Conservation (phyloP, 192 early-diverging fungal genomes). For the Obelidium mucronatum region DNA sequence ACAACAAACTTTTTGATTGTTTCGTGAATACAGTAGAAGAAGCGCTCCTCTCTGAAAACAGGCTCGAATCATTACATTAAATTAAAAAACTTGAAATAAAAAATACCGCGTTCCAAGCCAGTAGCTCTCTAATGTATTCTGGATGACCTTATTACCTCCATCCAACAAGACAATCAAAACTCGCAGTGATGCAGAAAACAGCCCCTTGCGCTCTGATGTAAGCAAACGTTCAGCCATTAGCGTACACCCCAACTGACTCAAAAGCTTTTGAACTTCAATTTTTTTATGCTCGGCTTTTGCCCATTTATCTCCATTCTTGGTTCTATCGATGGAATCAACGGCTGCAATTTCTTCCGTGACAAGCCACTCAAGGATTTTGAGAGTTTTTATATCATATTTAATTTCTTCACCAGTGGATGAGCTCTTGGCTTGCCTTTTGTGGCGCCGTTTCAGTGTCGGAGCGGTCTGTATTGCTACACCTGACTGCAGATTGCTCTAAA, state of each 20-base stretch:
- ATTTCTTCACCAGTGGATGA: not conserved
- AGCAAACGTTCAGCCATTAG: conserved; percentile 46
- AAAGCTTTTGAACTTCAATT: conserved; percentile 26
- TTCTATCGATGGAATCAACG: conserved; percentile 23
- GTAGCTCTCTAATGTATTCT: conserved; percentile 37
- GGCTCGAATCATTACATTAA: not conserved
- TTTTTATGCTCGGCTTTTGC: conserved; percentile 23
- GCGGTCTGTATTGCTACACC: conserved; percentile 5
- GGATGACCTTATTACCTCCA: conserved; percentile 45
- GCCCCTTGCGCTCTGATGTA: conserved; percentile 19
- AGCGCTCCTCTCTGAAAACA: conserved; percentile 41
- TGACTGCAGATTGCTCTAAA: conserved; percentile 31
- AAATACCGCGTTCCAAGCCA: conserved; percentile 47
- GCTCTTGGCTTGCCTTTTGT: not conserved
- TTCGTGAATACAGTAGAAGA: conserved; percentile 49
- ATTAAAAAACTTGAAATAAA: conserved; percentile 15
- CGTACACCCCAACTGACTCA: conserved; percentile 45
- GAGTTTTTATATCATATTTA: conserved; percentile 45
- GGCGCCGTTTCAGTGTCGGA: not conserved
- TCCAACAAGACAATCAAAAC: conserved; percentile 43
- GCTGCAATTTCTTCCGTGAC: conserved; percentile 36
- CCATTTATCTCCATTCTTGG: conserved; percentile 41
- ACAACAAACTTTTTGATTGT: conserved; percentile 35
- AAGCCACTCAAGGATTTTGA: conserved; percentile 43
- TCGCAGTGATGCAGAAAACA: conserved; percentile 30